Conservation (phyloP, 2,329 filamentous ascomycete genomes). For the Massarina eburnea region DNA sequence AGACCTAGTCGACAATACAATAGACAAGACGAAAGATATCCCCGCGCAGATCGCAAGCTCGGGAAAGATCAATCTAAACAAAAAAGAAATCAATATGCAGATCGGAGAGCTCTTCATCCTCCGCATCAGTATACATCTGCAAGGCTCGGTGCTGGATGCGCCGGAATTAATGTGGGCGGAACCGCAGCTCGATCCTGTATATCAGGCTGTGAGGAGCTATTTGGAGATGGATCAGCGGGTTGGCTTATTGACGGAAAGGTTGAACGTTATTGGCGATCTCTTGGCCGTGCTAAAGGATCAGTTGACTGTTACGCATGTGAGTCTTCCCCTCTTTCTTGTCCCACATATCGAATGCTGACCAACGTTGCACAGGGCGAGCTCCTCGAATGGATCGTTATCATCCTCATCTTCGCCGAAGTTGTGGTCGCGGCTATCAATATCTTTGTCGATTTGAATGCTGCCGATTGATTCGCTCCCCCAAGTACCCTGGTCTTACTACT, state of each 20-base stretch:
- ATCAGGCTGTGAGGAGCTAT: slow-evolving; percentile 92
- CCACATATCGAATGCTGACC: slow-evolving; percentile 8
- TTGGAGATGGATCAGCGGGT: slow-evolving; percentile 98
- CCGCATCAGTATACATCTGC: slow-evolving; percentile 95
- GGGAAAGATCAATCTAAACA: slow-evolving; percentile 84
- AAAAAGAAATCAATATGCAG: slow-evolving; percentile 97
- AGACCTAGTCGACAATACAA: slow-evolving; percentile 89
- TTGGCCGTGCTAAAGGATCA: slow-evolving; percentile 94
- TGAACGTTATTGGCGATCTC: slow-evolving; percentile 92
- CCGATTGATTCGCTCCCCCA: slow-evolving; percentile 56
- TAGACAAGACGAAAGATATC: slow-evolving; percentile 89
- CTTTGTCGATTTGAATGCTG: slow-evolving; percentile 85
- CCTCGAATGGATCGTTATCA: slow-evolving; percentile 70
- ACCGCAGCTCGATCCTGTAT: slow-evolving; percentile 93
- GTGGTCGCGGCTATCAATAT: slow-evolving; percentile 93
- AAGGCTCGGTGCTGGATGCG: slow-evolving; percentile 93
- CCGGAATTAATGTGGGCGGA: slow-evolving; percentile 99
- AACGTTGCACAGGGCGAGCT: slow-evolving; percentile 44
- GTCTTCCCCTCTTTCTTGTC: slow-evolving; percentile 6
- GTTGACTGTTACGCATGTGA: slow-evolving; percentile 72
- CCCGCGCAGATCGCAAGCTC: slow-evolving; percentile 90
- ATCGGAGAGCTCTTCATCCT: slow-evolving; percentile 98
- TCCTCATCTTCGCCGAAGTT: slow-evolving; percentile 94
- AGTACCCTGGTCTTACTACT: too few species aligned
- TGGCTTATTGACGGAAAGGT: slow-evolving; percentile 79